Percentiles rank a stretch among this genome's conserved stretches.
phyloP scores from a whole-genome alignment of 192 early-diverging fungal species.

The Podila epicladia region DNA sequence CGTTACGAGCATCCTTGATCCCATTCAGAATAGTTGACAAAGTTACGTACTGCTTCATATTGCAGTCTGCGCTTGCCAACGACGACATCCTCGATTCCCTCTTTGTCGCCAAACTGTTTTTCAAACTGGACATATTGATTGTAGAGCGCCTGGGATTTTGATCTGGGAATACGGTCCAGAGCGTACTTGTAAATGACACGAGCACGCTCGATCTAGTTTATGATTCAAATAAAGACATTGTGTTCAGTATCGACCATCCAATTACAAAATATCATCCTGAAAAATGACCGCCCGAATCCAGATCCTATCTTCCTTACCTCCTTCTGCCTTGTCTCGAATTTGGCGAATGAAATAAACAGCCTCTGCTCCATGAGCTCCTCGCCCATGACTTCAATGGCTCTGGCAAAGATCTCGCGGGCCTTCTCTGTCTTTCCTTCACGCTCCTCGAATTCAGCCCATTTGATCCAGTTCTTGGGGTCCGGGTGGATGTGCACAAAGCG shows the following conservation, averaged over 20 bases:
- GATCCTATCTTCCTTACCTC: slow-evolving; percentile 62
- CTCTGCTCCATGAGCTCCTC: slow-evolving; percentile 94
- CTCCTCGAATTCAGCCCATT: slow-evolving; percentile 97
- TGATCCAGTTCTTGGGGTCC: slow-evolving; percentile 94
- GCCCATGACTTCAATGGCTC: slow-evolving; percentile 88
- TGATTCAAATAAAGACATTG: neutral
- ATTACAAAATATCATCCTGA: neutral
- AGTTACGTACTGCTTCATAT: slow-evolving; percentile 77
- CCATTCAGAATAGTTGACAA: neutral
- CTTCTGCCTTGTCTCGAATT: slow-evolving; percentile 89
- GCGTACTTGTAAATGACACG: slow-evolving; percentile 97
- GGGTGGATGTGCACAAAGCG: slow-evolving; percentile 92
- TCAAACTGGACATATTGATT: slow-evolving; percentile 97
- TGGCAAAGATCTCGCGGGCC: slow-evolving; percentile 87
- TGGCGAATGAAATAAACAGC: slow-evolving; percentile 95
- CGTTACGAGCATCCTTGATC: too few relatives aligned
- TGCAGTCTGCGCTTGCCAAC: slow-evolving; percentile 87
- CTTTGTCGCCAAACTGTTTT: slow-evolving; percentile 91
- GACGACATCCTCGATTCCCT: slow-evolving; percentile 93
- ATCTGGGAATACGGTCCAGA: slow-evolving; percentile 85
- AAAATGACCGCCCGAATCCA: neutral
- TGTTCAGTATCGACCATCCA: neutral
- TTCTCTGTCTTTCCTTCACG: slow-evolving; percentile 75
- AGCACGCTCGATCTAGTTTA: slow-evolving; percentile 82
- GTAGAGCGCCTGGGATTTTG: slow-evolving; percentile 86